Evolutionary conservation across 2,329 filamentous ascomycete genomes (phyloP).

Genomic region (Fusarium subglutinans): DNA sequence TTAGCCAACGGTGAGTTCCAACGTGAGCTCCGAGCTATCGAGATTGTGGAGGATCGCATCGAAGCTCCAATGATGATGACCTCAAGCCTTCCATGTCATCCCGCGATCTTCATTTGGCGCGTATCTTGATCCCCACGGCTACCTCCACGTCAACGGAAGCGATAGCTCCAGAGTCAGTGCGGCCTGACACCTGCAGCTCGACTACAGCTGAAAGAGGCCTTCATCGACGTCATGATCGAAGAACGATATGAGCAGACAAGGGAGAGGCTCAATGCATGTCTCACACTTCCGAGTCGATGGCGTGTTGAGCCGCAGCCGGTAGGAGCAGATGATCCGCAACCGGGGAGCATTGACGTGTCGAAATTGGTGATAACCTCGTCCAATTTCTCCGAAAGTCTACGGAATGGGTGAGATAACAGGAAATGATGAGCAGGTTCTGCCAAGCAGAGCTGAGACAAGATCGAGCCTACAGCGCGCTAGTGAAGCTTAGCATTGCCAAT

Average conservation of each 20-base stretch:
- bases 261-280: constrained; percentile 2
- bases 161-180: background rate
- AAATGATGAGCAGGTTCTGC: constrained; percentile 14
- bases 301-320: constrained; percentile 12
- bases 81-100: constrained; percentile 36
- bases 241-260: background rate
- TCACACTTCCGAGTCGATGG: constrained; percentile 4
- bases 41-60: background rate
- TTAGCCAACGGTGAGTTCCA: constrained; percentile 6
- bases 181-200: background rate
- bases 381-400: constrained; percentile 10
- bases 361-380: constrained; percentile 8
- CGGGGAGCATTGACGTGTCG: background rate
- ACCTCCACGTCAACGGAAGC: constrained; percentile 4
- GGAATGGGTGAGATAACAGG: background rate
- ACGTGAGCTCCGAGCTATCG: background rate
- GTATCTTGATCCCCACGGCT: constrained; percentile 5
- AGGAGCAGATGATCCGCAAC: constrained; percentile 9
- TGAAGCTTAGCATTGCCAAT: background rate
- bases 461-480: background rate
- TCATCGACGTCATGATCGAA: constrained; percentile 15
- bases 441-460: constrained; percentile 14
- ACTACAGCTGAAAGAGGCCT: constrained; percentile 19
- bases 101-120: constrained; percentile 27
- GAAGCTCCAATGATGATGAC: background rate